These are phyloP conservation scores for Penicillium arizonense DNA, from an alignment of 495 filamentous ascomycete genomes.

Conservation along the genomic window DNA sequence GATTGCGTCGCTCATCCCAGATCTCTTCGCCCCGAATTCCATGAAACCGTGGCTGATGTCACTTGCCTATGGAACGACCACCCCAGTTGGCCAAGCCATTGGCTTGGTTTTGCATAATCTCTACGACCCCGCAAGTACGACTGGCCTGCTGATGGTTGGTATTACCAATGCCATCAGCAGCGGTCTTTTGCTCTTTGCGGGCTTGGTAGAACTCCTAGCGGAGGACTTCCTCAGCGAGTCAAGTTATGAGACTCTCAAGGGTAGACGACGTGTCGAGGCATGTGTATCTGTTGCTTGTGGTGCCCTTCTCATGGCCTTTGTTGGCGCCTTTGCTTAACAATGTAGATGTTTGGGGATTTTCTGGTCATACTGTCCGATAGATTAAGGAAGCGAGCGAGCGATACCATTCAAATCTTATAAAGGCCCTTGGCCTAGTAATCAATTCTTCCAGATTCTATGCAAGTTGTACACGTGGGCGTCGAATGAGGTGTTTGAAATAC, in stretches of 20 bases:
- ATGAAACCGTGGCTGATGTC: slow-evolving; percentile 91
- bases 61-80: slow-evolving; percentile 86
- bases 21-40: slow-evolving; percentile 47
- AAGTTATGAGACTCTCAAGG: slow-evolving; percentile 73
- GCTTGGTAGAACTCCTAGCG: slow-evolving; percentile 85
- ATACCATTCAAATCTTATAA: neutral
- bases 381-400: neutral
- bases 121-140: slow-evolving; percentile 80
- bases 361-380: neutral
- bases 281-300: slow-evolving; percentile 75
- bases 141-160: slow-evolving; percentile 85
- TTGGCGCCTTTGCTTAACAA: slow-evolving; percentile 80
- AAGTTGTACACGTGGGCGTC: no score
- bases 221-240: slow-evolving; percentile 91
- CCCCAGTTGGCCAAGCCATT: slow-evolving; percentile 86
- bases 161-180: slow-evolving; percentile 89
- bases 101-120: slow-evolving; percentile 77
- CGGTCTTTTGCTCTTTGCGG: slow-evolving; percentile 86
- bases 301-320: slow-evolving; percentile 78
- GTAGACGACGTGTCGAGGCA: slow-evolving; percentile 68
- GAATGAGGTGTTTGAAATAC: no score
- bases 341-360: neutral
- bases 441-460: no score
- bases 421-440: no score
- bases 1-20: slow-evolving; percentile 63